Conservation (phyloP, 2,329 filamentous ascomycete genomes). For the Cladosporium sp. region DNA sequence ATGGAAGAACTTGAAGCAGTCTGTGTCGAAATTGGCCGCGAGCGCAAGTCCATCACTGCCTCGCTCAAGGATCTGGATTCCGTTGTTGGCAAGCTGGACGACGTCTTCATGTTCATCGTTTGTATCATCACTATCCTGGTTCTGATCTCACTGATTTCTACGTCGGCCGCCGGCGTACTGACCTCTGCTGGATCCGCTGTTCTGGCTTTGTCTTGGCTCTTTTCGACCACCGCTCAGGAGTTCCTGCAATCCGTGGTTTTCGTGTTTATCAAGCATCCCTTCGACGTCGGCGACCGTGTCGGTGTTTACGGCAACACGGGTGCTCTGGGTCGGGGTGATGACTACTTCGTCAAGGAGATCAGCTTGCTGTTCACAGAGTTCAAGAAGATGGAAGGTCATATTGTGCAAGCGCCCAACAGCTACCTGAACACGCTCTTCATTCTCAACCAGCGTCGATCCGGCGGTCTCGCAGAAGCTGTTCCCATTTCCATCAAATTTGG, state of each 20-base stretch:
- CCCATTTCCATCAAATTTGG: slow-evolving; percentile 84
- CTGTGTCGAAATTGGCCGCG: slow-evolving; percentile 88
- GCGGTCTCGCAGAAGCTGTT: slow-evolving; percentile 80
- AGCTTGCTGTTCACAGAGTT: slow-evolving; percentile 92
- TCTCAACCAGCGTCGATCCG: slow-evolving; percentile 87
- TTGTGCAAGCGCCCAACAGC: slow-evolving; percentile 93
- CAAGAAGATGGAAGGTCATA: slow-evolving; percentile 97
- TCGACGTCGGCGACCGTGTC: slow-evolving; percentile 91
- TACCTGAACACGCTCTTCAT: slow-evolving; percentile 91
- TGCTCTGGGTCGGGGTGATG: slow-evolving; percentile 71
- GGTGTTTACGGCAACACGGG: slow-evolving; percentile 89
- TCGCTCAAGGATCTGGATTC: slow-evolving; percentile 93
- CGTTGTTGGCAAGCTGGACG: slow-evolving; percentile 83
- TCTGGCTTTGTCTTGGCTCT: slow-evolving; percentile 88
- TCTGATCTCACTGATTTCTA: slow-evolving; percentile 83
- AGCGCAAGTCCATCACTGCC: slow-evolving; percentile 91
- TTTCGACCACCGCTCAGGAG: slow-evolving; percentile 88
- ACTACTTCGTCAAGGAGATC: slow-evolving; percentile 95
- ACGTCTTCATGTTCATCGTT: slow-evolving; percentile 85
- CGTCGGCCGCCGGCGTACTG: slow-evolving; percentile 84
- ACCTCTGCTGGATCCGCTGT: slow-evolving; percentile 82
- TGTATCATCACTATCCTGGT: slow-evolving; percentile 75
- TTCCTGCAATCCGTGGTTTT: slow-evolving; percentile 93
- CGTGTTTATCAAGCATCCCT: slow-evolving; percentile 95
- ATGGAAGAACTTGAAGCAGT: slow-evolving; percentile 92